These are phyloP conservation scores for Aspergillus coremiiformis DNA, from an alignment of 495 filamentous ascomycete genomes.

Conservation along the genomic window DNA sequence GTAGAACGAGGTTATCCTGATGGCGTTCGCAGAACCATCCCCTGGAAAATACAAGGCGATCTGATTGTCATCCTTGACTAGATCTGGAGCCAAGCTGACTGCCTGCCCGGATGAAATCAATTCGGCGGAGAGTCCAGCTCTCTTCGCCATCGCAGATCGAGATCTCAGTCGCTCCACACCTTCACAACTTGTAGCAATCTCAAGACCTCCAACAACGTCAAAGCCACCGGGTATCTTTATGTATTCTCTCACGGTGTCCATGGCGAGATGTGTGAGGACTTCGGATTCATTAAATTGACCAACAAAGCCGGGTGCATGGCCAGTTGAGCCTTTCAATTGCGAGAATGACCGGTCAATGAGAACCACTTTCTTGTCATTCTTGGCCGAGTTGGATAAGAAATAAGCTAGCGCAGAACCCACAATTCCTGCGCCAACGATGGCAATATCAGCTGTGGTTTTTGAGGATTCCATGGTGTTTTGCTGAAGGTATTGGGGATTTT, in stretches of 20 bases:
- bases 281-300: conserved; percentile 32
- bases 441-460: conserved; percentile 18
- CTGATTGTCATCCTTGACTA: conserved; percentile 19
- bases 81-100: conserved; percentile 21
- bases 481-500: neutral
- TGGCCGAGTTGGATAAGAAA: conserved; percentile 16
- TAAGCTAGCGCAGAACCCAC: conserved; percentile 35
- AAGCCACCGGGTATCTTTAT: conserved; percentile 22
- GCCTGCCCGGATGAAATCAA: conserved; percentile 21
- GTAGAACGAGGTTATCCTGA: conserved; percentile 21
- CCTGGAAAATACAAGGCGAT: conserved; percentile 18
- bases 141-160: conserved; percentile 15
- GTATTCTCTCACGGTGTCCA: conserved; percentile 27
- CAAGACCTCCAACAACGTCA: conserved; percentile 25
- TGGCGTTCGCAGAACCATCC: conserved; percentile 26
- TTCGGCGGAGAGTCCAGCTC: conserved; percentile 20
- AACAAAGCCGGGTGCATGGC: conserved; percentile 30
- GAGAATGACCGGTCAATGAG: conserved; percentile 23
- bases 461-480: neutral
- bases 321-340: conserved; percentile 20
- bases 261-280: conserved; percentile 23
- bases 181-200: conserved; percentile 20
- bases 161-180: conserved; percentile 18
- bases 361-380: conserved; percentile 15
- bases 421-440: conserved; percentile 42